Conservation (phyloP, 2,329 filamentous ascomycete species). For the Thelonectria rubi region DNA sequence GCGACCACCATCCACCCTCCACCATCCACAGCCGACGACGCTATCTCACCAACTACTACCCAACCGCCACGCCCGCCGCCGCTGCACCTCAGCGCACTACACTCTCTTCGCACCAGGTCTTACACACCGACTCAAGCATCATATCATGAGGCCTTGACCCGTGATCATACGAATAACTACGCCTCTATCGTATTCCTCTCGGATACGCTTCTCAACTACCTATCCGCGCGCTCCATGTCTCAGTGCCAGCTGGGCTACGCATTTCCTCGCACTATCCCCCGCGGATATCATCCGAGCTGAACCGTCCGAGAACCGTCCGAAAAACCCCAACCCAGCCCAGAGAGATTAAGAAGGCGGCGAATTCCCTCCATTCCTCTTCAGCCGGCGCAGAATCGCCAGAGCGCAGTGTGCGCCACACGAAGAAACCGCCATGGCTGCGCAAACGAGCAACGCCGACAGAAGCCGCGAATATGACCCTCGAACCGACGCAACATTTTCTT, state of each 20-base stretch:
- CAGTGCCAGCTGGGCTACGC: constrained; percentile 28
- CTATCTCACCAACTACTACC: constrained; percentile 38
- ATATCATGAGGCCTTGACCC: constrained; percentile 41
- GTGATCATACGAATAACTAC: constrained; percentile 33
- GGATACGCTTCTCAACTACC: constrained; percentile 15
- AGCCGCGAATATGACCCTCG: constrained; percentile 35
- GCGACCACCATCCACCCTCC: constrained; percentile 27
- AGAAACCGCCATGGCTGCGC: constrained; percentile 22
- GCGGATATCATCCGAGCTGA: constrained; percentile 22
- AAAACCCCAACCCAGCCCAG: constrained; percentile 24
- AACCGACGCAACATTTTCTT: constrained; percentile 34
- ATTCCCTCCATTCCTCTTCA: constrained; percentile 26
- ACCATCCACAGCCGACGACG: constrained; percentile 27
- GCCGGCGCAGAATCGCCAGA: constrained; percentile 11
- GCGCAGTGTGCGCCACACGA: constrained; percentile 14
- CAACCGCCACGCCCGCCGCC: constrained; percentile 33
- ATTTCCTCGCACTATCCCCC: constrained; percentile 11
- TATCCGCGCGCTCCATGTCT: constrained; percentile 28
- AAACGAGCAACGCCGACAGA: constrained; percentile 15
- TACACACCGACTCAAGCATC: constrained; percentile 38
- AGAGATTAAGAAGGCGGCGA: constrained; percentile 29
- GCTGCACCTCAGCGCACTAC: constrained; percentile 15
- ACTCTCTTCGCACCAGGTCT: constrained; percentile 12
- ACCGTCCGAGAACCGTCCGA: constrained; percentile 28
- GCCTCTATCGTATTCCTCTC: constrained; percentile 15